phyloP scores from a whole-genome alignment of 306 rosid species.

The Comarum palustre region DNA sequence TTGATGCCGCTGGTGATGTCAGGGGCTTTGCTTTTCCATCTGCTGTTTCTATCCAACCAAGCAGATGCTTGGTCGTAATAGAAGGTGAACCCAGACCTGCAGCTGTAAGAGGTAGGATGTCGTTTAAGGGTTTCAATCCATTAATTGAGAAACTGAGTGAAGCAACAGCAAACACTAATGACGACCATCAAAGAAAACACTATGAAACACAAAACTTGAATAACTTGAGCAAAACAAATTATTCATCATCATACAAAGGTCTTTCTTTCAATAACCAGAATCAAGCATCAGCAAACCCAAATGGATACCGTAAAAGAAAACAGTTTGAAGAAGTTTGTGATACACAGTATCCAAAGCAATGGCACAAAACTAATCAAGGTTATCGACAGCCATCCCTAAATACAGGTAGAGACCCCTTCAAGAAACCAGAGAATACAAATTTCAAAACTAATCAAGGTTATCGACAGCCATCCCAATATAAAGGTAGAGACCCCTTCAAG shows the following conservation, averaged over 20 bases:
- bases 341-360: neutral
- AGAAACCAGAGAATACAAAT: neutral
- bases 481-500: neutral
- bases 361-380: slow-evolving; percentile 2
- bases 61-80: neutral
- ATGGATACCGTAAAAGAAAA: neutral
- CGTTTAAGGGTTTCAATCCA: slow-evolving; percentile 1
- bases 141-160: neutral
- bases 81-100: slow-evolving; percentile 3
- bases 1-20: neutral
- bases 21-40: neutral
- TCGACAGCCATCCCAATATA: neutral
- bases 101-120: slow-evolving; percentile 3
- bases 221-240: neutral
- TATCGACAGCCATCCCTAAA: neutral
- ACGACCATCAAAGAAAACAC: neutral
- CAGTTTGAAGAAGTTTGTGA: neutral
- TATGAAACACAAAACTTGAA: neutral
- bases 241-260: neutral
- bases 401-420: neutral
- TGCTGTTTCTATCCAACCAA: neutral
- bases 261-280: neutral
- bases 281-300: neutral
- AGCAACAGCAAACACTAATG: neutral
- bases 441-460: neutral